phyloP scores from a whole-genome alignment of 192 early-diverging fungal genomes.

The Funneliformis mosseae region DNA sequence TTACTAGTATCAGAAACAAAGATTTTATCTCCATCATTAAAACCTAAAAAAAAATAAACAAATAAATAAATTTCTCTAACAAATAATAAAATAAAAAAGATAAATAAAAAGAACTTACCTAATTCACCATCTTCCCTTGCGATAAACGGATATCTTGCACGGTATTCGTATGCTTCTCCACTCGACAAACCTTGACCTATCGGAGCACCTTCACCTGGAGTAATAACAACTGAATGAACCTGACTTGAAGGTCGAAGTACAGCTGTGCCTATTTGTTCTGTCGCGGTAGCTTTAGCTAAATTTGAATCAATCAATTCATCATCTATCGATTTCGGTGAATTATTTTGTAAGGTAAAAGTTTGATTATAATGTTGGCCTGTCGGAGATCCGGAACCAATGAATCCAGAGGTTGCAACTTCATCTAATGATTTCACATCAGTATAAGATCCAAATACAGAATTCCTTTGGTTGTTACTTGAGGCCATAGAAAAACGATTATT shows the following conservation, averaged over 20 bases:
- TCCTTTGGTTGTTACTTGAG: background rate
- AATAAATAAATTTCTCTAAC: background rate
- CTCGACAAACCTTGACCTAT: constrained; percentile 27
- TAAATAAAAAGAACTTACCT: constrained; percentile 3
- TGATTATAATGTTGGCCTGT: background rate
- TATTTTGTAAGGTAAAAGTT: background rate
- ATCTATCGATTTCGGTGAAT: background rate
- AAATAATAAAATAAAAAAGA: background rate
- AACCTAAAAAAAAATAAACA: constrained; percentile 34
- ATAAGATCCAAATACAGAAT: constrained; percentile 2
- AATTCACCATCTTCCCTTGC: constrained; percentile 77
- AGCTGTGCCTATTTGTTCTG: background rate
- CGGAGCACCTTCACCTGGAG: background rate
- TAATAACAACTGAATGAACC: background rate
- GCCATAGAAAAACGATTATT: background rate
- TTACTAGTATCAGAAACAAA: constrained; percentile 78
- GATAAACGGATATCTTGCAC: constrained; percentile 73
- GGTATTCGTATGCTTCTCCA: constrained; percentile 45
- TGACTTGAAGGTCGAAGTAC: background rate
- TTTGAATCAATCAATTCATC: background rate
- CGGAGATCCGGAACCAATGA: background rate
- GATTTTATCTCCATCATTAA: constrained; percentile 68
- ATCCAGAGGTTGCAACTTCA: background rate
- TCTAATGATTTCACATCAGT: constrained; percentile 11
- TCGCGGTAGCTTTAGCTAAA: background rate